phyloP scores from a whole-genome alignment of 371 early-diverging fungal genomes.

The Parasitella parasitica region DNA sequence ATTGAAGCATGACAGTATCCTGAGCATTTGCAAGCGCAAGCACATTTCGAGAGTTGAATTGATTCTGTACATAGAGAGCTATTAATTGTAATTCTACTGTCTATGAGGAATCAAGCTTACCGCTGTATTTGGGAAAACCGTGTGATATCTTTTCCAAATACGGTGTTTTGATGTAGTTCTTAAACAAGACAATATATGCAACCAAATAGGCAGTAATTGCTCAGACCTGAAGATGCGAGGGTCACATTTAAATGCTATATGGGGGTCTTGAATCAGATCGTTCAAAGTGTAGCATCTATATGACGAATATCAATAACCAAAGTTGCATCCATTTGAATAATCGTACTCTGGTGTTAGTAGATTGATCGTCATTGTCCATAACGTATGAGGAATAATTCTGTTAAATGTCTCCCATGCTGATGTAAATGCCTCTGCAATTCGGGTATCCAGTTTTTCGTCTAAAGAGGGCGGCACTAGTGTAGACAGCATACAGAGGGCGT shows the following conservation, averaged over 20 bases:
- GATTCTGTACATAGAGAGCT: neutral
- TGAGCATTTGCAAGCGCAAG: constrained; percentile 54
- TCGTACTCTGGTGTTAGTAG: constrained; percentile 3
- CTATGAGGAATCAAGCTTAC: constrained; percentile 4
- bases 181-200: constrained; percentile 47
- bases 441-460: constrained; percentile 19
- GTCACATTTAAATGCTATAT: constrained; percentile 53
- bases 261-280: constrained; percentile 49
- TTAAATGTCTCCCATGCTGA: constrained; percentile 45
- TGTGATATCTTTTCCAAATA: constrained; percentile 46
- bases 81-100: neutral
- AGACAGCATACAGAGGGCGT: constrained; percentile 20
- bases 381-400: constrained; percentile 35
- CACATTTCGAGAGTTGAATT: constrained; percentile 50
- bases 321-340: neutral
- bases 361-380: constrained; percentile 40
- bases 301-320: neutral
- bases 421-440: constrained; percentile 28
- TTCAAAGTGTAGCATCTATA: constrained; percentile 35
- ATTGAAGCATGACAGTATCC: constrained; percentile 53
- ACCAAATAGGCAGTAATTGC: constrained; percentile 46
- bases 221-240: constrained; percentile 50
- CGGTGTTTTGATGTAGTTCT: constrained; percentile 44
- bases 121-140: constrained; percentile 16
- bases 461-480: constrained; percentile 25